These are phyloP conservation scores for Xylariaceae sp. DNA, from an alignment of 2,329 filamentous ascomycete species.

Conservation along the genomic window DNA sequence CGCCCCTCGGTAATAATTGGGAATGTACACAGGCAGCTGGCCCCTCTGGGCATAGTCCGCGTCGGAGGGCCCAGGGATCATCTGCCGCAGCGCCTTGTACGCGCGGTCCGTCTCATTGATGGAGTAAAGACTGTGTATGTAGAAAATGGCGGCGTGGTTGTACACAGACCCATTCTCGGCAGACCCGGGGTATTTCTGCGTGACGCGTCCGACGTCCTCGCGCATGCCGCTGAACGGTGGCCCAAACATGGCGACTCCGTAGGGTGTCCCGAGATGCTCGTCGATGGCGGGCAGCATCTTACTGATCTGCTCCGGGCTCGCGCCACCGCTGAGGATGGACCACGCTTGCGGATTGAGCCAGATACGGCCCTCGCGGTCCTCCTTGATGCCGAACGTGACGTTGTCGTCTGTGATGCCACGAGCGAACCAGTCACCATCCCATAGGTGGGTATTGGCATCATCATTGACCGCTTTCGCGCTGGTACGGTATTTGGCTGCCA, in stretches of 20 bases:
- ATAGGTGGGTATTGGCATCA: conserved; percentile 47
- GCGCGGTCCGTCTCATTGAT: conserved; percentile 48
- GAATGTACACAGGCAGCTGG: conserved; percentile 53
- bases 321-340: conserved; percentile 51
- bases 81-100: conserved; percentile 45
- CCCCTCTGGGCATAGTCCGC: conserved; percentile 48
- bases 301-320: conserved; percentile 33
- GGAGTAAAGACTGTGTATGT: conserved; percentile 48
- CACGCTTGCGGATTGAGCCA: conserved; percentile 56
- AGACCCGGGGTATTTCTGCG: conserved; percentile 53
- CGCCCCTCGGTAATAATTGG: conserved; percentile 54
- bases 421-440: conserved; percentile 54
- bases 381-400: conserved; percentile 46
- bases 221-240: conserved; percentile 52
- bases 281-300: conserved; percentile 47
- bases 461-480: conserved; percentile 43
- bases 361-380: conserved; percentile 49
- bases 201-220: conserved; percentile 54
- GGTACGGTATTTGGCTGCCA: conserved; percentile 40
- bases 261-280: conserved; percentile 47
- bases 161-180: conserved; percentile 57
- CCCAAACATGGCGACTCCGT: conserved; percentile 52
- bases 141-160: conserved; percentile 54
- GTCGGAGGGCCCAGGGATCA: conserved; percentile 49
- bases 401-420: conserved; percentile 54